A percentile compares a stretch with the other conserved stretches of the same genome.
phyloP scores from a whole-genome alignment of 2,329 filamentous ascomycete species.

The Cercospora janseana region DNA sequence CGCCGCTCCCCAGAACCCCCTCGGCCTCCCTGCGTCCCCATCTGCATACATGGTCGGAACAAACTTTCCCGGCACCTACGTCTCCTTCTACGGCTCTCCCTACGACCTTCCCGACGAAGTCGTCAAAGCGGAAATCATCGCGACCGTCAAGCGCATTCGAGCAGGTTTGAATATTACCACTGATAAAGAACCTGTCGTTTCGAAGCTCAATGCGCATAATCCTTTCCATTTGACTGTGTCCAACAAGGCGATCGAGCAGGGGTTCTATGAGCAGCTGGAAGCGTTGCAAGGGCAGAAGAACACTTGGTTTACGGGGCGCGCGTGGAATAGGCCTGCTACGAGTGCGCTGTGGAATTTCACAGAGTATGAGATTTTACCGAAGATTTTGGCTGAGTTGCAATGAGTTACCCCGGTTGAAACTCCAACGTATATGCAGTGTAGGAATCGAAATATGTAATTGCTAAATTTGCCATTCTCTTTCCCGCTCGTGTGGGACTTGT shows the following conservation, averaged over 20 bases:
- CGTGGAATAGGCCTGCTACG: constrained; percentile 37
- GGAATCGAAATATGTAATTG: too few species aligned
- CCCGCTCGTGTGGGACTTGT: too few species aligned
- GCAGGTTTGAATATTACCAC: constrained; percentile 2
- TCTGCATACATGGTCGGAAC: constrained; percentile 16
- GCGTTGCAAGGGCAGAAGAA: constrained; percentile 30
- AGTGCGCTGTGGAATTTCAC: constrained; percentile 37
- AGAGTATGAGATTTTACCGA: constrained; percentile 20
- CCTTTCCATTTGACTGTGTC: constrained; percentile 32
- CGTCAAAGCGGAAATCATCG: constrained; percentile 22
- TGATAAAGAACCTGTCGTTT: neutral
- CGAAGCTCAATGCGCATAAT: constrained; percentile 29
- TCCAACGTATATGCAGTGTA: too few species aligned
- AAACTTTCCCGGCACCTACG: constrained; percentile 14
- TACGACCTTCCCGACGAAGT: constrained; percentile 15
- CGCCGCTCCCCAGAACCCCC: constrained; percentile 13
- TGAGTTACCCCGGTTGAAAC: too few species aligned
- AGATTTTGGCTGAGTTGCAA: constrained; percentile 6
- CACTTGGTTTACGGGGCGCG: constrained; percentile 35
- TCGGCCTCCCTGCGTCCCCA: constrained; percentile 25
- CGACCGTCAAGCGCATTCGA: constrained; percentile 3
- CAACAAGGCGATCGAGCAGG: constrained; percentile 27
- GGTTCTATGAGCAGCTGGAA: constrained; percentile 33
- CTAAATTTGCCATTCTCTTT: too few species aligned
- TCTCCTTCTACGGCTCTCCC: constrained; percentile 20